Evolutionary conservation across 306 rosid genomes (phyloP).

Genomic region (Sicyos edulis): DNA sequence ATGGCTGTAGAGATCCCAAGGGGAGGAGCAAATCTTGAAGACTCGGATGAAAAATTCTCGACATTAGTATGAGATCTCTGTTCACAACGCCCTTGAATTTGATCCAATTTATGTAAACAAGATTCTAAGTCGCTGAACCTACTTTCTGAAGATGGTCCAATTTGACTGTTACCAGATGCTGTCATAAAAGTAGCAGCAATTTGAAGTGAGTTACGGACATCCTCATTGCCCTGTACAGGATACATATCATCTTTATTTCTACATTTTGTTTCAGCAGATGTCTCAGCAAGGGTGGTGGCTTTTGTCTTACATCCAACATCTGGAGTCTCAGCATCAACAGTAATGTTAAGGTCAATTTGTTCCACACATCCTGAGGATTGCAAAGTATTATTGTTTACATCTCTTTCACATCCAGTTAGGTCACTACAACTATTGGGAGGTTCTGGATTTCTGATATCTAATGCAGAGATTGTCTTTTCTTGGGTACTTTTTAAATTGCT

Average conservation of each 20-base stretch:
- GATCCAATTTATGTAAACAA: neutral
- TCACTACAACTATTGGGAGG: neutral
- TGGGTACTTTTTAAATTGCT: slow-evolving; percentile 1
- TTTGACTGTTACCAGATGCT: neutral
- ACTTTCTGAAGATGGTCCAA: slow-evolving; percentile 3
- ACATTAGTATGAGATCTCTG: neutral
- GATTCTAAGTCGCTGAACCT: neutral
- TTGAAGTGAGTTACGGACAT: neutral
- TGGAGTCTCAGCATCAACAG: neutral
- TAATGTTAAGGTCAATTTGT: slow-evolving; percentile 1
- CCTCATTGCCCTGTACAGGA: neutral
- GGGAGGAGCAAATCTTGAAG: neutral
- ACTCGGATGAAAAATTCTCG: neutral
- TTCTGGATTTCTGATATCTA: neutral
- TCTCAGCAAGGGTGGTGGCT: neutral
- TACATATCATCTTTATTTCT: neutral
- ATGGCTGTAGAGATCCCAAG: slow-evolving; percentile 7
- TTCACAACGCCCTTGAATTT: neutral
- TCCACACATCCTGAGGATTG: neutral
- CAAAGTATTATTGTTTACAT: slow-evolving; percentile 1
- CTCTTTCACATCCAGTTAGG: slow-evolving; percentile 26
- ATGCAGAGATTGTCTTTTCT: neutral
- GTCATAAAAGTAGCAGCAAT: neutral
- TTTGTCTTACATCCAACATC: slow-evolving; percentile 4
- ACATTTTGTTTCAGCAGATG: neutral